Conservation (phyloP, 2,329 filamentous ascomycete species). For the Capronia epimyces region DNA sequence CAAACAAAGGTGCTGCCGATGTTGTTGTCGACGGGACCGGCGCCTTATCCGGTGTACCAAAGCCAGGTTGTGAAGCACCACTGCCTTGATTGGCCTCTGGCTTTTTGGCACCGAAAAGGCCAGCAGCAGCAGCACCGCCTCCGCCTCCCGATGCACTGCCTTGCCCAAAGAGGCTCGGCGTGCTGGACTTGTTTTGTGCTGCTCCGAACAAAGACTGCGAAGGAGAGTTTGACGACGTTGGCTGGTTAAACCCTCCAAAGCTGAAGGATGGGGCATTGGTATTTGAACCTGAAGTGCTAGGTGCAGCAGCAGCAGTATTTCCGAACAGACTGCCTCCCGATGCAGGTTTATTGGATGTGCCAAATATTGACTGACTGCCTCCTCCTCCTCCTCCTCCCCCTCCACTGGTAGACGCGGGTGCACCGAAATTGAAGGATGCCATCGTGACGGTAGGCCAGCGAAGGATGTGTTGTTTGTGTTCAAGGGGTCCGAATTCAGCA, state of each 20-base stretch:
- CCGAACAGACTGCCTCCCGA: conserved; percentile 22
- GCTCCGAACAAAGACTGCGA: neutral
- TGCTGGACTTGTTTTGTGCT: neutral
- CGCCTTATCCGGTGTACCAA: conserved; percentile 23
- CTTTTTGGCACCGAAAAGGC: conserved; percentile 14
- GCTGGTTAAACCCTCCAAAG: conserved; percentile 11
- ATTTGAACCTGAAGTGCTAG: conserved; percentile 4
- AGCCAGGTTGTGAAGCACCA: conserved; percentile 11
- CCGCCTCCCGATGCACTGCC: conserved; percentile 3
- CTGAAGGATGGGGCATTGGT: conserved; percentile 15
- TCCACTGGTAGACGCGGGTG: conserved; percentile 13
- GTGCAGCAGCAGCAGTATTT: conserved; percentile 16
- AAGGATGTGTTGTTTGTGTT: neutral
- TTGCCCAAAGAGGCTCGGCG: conserved; percentile 4
- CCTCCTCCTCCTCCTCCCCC: conserved; percentile 10
- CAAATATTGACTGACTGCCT: conserved; percentile 22
- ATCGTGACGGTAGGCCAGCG: conserved; percentile 28
- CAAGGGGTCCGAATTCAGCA: conserved; percentile 3
- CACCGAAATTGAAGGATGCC: conserved; percentile 19
- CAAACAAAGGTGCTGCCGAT: conserved; percentile 36
- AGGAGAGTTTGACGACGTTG: conserved; percentile 1
- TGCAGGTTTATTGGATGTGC: conserved; percentile 16
- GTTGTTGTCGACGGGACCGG: conserved; percentile 28
- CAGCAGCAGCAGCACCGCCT: neutral
- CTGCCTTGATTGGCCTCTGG: conserved; percentile 10